phyloP scores from a whole-genome alignment of 345 rosid genomes.

The Populus ilicifolia region DNA sequence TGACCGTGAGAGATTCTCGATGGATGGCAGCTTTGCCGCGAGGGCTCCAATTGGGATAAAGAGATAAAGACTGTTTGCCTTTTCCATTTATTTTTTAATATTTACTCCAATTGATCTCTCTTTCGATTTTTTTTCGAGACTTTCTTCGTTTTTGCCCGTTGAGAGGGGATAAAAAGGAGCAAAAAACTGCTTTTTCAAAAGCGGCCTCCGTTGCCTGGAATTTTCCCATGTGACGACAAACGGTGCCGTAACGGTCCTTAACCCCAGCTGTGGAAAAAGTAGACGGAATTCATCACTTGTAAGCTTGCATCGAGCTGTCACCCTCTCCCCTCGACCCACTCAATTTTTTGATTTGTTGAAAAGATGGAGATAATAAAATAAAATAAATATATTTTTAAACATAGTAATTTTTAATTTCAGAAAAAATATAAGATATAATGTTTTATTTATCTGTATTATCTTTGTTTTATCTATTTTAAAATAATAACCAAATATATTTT shows the following conservation, averaged over 20 bases:
- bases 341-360: neutral
- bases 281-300: neutral
- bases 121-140: neutral
- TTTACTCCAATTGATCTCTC: neutral
- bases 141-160: neutral
- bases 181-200: neutral
- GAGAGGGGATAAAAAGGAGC: neutral
- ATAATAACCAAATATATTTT: too few relatives aligned
- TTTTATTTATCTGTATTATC: too few relatives aligned
- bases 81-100: neutral
- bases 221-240: neutral
- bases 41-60: neutral
- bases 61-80: neutral
- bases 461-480: too few relatives aligned
- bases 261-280: neutral
- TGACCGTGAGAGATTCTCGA: neutral
- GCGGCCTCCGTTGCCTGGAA: neutral
- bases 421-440: too few relatives aligned
- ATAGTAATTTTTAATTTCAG: too few relatives aligned
- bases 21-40: neutral
- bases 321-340: neutral
- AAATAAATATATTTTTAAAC: too few relatives aligned
- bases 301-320: neutral
- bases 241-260: neutral
- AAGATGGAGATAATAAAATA: too few relatives aligned